These are phyloP conservation scores for Solanum chiquidenum DNA, from an alignment of 257 asterid species.

Conservation along the genomic window DNA sequence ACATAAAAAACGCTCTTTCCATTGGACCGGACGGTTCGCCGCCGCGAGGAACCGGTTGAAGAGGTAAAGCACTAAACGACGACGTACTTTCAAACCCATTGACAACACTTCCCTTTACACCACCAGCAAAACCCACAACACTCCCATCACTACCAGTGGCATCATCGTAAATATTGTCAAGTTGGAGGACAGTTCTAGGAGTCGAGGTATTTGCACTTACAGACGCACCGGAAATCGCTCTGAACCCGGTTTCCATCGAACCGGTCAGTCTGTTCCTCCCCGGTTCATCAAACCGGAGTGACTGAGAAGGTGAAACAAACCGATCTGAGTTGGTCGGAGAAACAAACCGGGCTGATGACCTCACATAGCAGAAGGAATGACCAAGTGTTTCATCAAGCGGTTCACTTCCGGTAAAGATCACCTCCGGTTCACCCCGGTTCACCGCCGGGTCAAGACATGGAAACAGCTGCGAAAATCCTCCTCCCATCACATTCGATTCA, in stretches of 20 bases:
- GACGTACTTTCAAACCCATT: conserved; percentile 15
- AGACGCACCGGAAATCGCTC: conserved; percentile 17
- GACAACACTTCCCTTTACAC: conserved; percentile 10
- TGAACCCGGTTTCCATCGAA: conserved; percentile 3
- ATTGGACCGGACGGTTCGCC: conserved; percentile 1
- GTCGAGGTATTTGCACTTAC: conserved; percentile 15
- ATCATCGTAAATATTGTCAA: conserved; percentile 7
- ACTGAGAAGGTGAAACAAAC: conserved; percentile 11
- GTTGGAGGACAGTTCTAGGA: conserved; percentile 10
- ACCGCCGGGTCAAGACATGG: conserved; percentile 15
- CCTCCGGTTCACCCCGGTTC: conserved; percentile 7
- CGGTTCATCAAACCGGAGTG: conserved; percentile 15
- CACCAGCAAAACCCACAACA: background rate
- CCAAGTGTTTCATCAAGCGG: conserved; percentile 18
- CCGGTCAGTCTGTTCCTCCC: background rate
- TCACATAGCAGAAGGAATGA: conserved; percentile 14
- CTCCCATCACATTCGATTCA: conserved; percentile 12
- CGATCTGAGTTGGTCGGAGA: conserved; percentile 17
- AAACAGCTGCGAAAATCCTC: conserved; percentile 8
- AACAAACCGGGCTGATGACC: conserved; percentile 9
- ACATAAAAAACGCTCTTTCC: conserved; percentile 10
- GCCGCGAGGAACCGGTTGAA: conserved; percentile 4
- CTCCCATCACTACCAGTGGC: background rate
- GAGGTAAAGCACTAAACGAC: conserved; percentile 6
- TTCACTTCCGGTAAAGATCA: background rate